A percentile compares a stretch with the other conserved stretches of the same genome.
Conservation (phyloP, 495 filamentous ascomycete genomes). For the Pseudoneurospora amorphoporcata region DNA sequence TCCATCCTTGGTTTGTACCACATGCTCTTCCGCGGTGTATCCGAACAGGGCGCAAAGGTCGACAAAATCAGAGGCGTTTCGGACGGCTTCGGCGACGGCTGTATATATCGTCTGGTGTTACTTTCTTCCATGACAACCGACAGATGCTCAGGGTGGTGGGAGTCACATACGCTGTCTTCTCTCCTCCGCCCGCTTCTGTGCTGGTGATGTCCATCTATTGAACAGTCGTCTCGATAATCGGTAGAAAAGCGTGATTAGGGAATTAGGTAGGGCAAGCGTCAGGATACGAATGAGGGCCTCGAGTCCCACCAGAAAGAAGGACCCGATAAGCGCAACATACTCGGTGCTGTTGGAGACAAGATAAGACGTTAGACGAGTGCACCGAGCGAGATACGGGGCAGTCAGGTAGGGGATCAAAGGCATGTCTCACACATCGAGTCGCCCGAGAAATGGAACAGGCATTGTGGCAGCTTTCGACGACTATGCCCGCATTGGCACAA, state of each 20-base stretch:
- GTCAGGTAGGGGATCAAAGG: neutral
- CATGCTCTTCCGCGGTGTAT: slow-evolving; percentile 90
- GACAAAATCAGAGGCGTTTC: slow-evolving; percentile 76
- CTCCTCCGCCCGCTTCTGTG: slow-evolving; percentile 50
- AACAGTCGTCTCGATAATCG: slow-evolving; percentile 70
- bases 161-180: slow-evolving; percentile 39
- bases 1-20: slow-evolving; percentile 88
- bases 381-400: neutral
- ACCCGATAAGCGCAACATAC: slow-evolving; percentile 75
- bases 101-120: neutral
- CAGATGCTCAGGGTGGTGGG: neutral
- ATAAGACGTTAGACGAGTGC: neutral
- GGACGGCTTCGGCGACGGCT: slow-evolving; percentile 43
- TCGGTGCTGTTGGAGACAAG: slow-evolving; percentile 45
- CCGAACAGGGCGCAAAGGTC: slow-evolving; percentile 83
- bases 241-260: slow-evolving; percentile 76
- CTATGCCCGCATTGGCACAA: slow-evolving; percentile 8
- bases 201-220: slow-evolving; percentile 64
- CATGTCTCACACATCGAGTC: slow-evolving; percentile 55
- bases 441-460: slow-evolving; percentile 72
- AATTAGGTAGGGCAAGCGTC: slow-evolving; percentile 77
- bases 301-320: slow-evolving; percentile 68
- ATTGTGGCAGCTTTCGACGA: slow-evolving; percentile 39
- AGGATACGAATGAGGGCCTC: slow-evolving; percentile 78
- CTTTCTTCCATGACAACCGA: neutral